phyloP scores from a whole-genome alignment of 108 stramenopile species.

The Fistulifera pelliculosa region DNA sequence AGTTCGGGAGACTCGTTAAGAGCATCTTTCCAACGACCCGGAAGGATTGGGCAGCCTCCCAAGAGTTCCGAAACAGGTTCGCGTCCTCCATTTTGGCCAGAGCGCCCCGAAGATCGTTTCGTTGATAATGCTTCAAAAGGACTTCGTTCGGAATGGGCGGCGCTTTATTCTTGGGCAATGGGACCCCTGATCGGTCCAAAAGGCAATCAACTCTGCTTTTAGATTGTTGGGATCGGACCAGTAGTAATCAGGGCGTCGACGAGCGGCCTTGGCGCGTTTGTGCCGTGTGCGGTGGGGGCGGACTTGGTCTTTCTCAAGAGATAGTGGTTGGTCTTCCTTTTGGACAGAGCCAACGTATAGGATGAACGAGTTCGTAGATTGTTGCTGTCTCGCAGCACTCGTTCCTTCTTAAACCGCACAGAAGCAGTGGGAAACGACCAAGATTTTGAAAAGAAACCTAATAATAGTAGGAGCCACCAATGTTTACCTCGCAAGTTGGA shows the following conservation, averaged over 20 bases:
- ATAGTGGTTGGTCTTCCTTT: no score
- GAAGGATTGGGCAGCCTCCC: conserved; percentile 33
- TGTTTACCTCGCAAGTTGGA: no score
- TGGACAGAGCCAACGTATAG: no score
- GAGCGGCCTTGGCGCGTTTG: conserved; percentile 21
- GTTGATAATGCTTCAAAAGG: conserved; percentile 43
- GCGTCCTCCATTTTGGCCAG: conserved; percentile 39
- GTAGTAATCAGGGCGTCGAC: conserved; percentile 37
- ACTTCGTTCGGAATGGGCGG: conserved; percentile 48
- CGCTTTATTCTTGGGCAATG: background rate
- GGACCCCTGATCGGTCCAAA: conserved; percentile 24
- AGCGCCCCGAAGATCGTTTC: conserved; percentile 52
- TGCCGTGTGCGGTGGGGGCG: conserved; percentile 9
- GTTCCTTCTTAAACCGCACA: no score
- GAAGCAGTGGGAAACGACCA: no score
- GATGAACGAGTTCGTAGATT: no score
- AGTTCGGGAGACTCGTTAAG: conserved; percentile 20
- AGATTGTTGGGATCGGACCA: conserved; percentile 44
- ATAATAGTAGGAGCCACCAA: no score
- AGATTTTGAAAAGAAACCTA: no score
- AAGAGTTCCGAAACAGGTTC: conserved; percentile 18
- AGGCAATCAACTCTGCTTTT: conserved; percentile 25
- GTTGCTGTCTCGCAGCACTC: no score
- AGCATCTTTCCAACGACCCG: conserved; percentile 58
- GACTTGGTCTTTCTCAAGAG: no score